Percentiles rank a stretch among this genome's conserved stretches.
These are phyloP conservation scores for Lactuca sativa DNA, from an alignment of 129 eudicot species.

Conservation along the genomic window DNA sequence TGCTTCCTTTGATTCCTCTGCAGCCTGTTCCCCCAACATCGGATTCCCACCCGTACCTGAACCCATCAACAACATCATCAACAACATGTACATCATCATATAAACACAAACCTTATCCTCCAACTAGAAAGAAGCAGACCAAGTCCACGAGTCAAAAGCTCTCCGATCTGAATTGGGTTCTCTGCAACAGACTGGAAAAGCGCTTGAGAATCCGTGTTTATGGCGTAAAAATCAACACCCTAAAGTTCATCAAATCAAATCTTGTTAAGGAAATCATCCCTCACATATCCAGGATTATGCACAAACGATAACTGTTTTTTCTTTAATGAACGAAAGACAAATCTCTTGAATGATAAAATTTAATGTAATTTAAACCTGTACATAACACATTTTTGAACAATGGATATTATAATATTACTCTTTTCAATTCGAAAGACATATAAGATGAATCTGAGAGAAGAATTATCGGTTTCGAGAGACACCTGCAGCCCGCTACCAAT, in stretches of 20 bases:
- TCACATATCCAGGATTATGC: background rate
- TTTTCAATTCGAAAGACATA: background rate
- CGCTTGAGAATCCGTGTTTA: constrained; percentile 97
- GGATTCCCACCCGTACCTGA: constrained; percentile 99
- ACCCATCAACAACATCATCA: constrained; percentile 28
- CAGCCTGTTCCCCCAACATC: constrained; percentile 90
- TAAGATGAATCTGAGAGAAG: background rate
- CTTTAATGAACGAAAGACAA: background rate
- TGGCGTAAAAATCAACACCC: constrained; percentile 99
- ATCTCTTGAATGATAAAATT: background rate
- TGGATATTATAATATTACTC: background rate
- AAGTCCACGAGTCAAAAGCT: constrained; percentile 97
- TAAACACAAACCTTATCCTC: background rate
- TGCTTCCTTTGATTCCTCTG: constrained; percentile 96
- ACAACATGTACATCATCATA: background rate
- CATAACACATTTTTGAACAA: background rate
- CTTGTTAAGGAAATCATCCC: no score
- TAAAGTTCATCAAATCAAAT: constrained; percentile 26
- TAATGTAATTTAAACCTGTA: background rate
- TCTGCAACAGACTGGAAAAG: constrained; percentile 87
- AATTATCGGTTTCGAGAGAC: background rate
- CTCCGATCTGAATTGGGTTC: constrained; percentile 93
- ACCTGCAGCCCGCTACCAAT: constrained; percentile 96
- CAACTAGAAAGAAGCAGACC: constrained; percentile 48
- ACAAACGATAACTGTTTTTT: background rate